Evolutionary conservation across 2,329 filamentous ascomycete genomes (phyloP).

Genomic region (Metarhizium album): DNA sequence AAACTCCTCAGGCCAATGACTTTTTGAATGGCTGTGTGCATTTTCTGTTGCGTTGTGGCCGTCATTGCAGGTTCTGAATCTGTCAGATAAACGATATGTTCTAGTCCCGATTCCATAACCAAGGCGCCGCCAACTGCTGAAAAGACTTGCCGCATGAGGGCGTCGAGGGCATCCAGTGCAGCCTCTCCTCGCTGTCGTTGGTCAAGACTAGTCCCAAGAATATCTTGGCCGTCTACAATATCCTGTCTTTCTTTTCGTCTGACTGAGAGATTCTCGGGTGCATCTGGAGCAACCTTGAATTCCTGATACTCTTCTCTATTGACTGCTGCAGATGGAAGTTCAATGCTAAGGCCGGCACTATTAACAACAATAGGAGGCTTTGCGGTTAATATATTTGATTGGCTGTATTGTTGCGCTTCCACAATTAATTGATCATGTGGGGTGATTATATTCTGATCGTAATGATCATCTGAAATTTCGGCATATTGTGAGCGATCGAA

Average conservation of each 20-base stretch:
- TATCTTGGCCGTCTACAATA: slow-evolving; percentile 41
- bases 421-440: slow-evolving; percentile 11
- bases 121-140: slow-evolving; percentile 62
- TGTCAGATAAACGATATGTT: slow-evolving; percentile 44
- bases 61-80: slow-evolving; percentile 57
- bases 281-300: slow-evolving; percentile 34
- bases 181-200: slow-evolving; percentile 73
- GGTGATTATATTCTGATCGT: slow-evolving; percentile 1
- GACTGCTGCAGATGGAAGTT: slow-evolving; percentile 32
- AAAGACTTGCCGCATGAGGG: slow-evolving; percentile 61
- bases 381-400: not conserved
- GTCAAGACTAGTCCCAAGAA: slow-evolving; percentile 55
- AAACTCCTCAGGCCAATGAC: slow-evolving; percentile 61
- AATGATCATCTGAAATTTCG: slow-evolving; percentile 17
- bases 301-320: slow-evolving; percentile 43
- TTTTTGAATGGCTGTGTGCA: slow-evolving; percentile 64
- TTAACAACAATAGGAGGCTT: slow-evolving; percentile 6
- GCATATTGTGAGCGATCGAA: slow-evolving; percentile 27
- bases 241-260: slow-evolving; percentile 44
- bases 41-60: slow-evolving; percentile 53
- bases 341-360: slow-evolving; percentile 31
- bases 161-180: slow-evolving; percentile 59
- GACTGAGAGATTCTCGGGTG: slow-evolving; percentile 35
- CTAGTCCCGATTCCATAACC: slow-evolving; percentile 42
- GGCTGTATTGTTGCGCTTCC: slow-evolving; percentile 7